Percentiles rank a stretch among this genome's conserved stretches.
phyloP scores from a whole-genome alignment of 179 eudicot genomes.

The Gypsophila paniculata region DNA sequence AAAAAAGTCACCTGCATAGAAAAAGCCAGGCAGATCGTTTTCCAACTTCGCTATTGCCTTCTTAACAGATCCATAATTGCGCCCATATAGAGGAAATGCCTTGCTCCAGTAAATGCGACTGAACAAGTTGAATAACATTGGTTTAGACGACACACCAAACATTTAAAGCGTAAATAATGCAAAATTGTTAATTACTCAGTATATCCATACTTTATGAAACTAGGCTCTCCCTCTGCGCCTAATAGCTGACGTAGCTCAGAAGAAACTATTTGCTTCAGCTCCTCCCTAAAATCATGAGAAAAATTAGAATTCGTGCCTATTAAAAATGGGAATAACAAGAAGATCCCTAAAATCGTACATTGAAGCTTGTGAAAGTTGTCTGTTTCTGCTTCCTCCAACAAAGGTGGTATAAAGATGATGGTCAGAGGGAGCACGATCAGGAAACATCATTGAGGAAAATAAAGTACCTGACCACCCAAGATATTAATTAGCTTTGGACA shows the following conservation, averaged over 20 bases:
- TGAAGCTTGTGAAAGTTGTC: constrained; percentile 89
- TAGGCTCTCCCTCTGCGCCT: constrained; percentile 79
- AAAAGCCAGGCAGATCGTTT: constrained; percentile 77
- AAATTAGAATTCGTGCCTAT: not conserved
- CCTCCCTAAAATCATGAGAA: constrained; percentile 51
- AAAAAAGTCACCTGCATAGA: constrained; percentile 69
- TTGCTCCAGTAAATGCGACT: constrained; percentile 86
- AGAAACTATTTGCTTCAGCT: constrained; percentile 74
- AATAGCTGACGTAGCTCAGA: constrained; percentile 75
- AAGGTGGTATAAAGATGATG: constrained; percentile 84
- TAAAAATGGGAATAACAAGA: not conserved
- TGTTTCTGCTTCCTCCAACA: constrained; percentile 90
- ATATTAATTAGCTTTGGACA: constrained; percentile 5
- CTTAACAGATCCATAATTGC: constrained; percentile 56
- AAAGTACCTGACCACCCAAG: constrained; percentile 62
- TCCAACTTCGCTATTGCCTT: constrained; percentile 82
- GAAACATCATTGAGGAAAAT: constrained; percentile 96
- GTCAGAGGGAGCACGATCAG: constrained; percentile 82
- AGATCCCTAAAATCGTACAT: constrained; percentile 33
- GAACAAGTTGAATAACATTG: constrained; percentile 18
- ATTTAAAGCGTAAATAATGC: constrained; percentile 15
- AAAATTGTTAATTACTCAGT: not conserved
- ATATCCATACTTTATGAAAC: constrained; percentile 54
- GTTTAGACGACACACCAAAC: not conserved
- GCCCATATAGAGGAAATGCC: constrained; percentile 89